A percentile compares a stretch with the other conserved stretches of the same genome.
phyloP scores from a whole-genome alignment of 106 monocot species.

The Dioscorea dumetorum region DNA sequence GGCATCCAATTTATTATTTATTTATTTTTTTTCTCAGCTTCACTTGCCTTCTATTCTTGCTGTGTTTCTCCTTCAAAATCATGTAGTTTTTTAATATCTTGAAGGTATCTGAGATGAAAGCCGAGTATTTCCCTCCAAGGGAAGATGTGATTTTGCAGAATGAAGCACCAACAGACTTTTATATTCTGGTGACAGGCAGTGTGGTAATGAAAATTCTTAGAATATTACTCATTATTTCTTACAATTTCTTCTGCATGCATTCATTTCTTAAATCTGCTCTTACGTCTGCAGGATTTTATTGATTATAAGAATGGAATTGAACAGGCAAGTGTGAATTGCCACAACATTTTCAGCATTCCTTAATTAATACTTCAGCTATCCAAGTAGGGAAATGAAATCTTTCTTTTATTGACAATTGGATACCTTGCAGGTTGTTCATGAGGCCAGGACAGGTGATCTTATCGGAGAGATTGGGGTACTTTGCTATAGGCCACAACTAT shows the following conservation, averaged over 20 bases:
- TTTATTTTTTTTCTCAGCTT: neutral
- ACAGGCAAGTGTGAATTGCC: slow-evolving; percentile 36
- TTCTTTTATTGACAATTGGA: neutral
- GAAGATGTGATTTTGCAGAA: slow-evolving; percentile 97
- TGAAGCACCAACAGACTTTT: slow-evolving; percentile 98
- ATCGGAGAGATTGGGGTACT: slow-evolving; percentile 95
- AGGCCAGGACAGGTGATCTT: slow-evolving; percentile 57
- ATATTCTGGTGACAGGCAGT: slow-evolving; percentile 68
- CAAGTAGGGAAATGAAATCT: neutral
- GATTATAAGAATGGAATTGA: slow-evolving; percentile 48
- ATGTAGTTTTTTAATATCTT: neutral
- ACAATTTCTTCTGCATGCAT: too few relatives aligned
- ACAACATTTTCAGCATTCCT: neutral
- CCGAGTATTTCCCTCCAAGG: slow-evolving; percentile 95
- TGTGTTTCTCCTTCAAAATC: neutral
- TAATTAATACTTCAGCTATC: neutral
- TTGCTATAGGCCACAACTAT: slow-evolving; percentile 86
- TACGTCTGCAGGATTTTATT: slow-evolving; percentile 61
- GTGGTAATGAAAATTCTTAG: slow-evolving; percentile 28
- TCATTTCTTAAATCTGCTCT: too few relatives aligned
- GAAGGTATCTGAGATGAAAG: slow-evolving; percentile 97
- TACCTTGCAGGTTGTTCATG: slow-evolving; percentile 45
- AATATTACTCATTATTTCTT: slow-evolving; percentile 1
- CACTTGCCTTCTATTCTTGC: neutral
- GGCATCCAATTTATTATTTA: neutral